Conservation (phyloP, 2,329 filamentous ascomycete genomes). For the Ascochyta pisi region DNA sequence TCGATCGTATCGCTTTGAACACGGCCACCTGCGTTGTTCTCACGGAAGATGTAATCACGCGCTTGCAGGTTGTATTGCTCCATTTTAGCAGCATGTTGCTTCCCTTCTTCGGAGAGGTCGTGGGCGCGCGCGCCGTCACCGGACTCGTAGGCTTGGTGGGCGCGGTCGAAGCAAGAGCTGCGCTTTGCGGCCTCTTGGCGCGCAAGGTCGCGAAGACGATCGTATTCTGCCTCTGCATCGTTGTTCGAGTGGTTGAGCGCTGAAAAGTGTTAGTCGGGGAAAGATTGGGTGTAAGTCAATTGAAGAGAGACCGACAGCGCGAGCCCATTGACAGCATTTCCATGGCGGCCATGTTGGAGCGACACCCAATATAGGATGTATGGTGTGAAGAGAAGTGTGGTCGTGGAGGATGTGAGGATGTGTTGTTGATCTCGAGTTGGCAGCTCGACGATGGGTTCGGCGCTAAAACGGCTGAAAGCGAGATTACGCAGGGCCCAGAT, state of each 20-base stretch:
- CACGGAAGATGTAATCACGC: slow-evolving; percentile 91
- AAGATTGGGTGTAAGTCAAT: background rate
- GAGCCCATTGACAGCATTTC: slow-evolving; percentile 47
- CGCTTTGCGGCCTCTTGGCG: slow-evolving; percentile 81
- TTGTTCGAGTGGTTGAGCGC: slow-evolving; percentile 46
- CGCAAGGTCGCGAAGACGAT: slow-evolving; percentile 84
- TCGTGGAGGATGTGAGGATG: slow-evolving; percentile 11
- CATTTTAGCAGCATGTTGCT: slow-evolving; percentile 82
- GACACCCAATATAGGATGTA: slow-evolving; percentile 13
- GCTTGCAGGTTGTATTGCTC: slow-evolving; percentile 90
- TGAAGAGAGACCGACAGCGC: slow-evolving; percentile 36
- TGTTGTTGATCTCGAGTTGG: slow-evolving; percentile 22
- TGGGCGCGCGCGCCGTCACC: slow-evolving; percentile 88
- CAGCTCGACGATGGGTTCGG: slow-evolving; percentile 9
- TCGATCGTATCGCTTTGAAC: slow-evolving; percentile 86
- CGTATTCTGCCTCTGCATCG: slow-evolving; percentile 79
- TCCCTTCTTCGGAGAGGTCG: slow-evolving; percentile 82
- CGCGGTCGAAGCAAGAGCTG: slow-evolving; percentile 72
- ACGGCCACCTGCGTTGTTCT: slow-evolving; percentile 83
- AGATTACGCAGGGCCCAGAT: slow-evolving; percentile 20
- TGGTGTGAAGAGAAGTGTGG: background rate
- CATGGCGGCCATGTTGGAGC: slow-evolving; percentile 37
- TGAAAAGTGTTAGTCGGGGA: slow-evolving; percentile 21
- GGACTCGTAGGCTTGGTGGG: slow-evolving; percentile 77
- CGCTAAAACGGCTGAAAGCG: slow-evolving; percentile 18